phyloP scores from a whole-genome alignment of 257 asterid genomes.

The Nicotiana benthamiana region DNA sequence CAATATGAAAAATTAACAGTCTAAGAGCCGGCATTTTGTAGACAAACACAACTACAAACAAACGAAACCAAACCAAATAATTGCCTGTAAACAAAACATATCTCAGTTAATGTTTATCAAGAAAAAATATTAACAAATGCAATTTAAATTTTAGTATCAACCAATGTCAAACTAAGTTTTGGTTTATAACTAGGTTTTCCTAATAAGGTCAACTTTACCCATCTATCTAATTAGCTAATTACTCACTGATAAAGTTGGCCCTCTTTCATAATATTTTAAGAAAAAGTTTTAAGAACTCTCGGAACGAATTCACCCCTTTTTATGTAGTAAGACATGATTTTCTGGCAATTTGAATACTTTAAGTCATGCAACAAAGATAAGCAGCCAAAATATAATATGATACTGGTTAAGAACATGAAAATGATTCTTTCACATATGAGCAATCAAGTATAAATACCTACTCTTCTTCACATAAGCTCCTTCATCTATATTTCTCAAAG shows the following conservation, averaged over 20 bases:
- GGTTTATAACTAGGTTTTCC: too few relatives aligned
- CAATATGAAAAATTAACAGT: slow-evolving; percentile 4
- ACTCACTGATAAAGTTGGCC: neutral
- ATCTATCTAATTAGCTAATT: neutral
- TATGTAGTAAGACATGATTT: neutral
- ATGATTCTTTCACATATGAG: neutral
- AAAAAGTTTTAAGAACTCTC: neutral
- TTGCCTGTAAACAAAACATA: neutral
- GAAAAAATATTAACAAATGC: neutral
- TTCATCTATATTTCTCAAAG: neutral
- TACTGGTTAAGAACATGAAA: neutral
- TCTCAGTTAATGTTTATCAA: neutral
- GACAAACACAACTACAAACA: neutral
- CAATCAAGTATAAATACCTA: neutral
- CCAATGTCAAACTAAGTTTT: neutral
- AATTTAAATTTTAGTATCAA: neutral
- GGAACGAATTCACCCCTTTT: neutral
- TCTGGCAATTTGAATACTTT: neutral
- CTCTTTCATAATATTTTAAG: neutral
- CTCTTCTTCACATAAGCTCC: neutral
- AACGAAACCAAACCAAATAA: neutral
- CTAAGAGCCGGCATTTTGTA: neutral
- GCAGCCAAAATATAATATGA: neutral
- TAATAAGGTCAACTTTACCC: neutral
- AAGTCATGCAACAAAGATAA: neutral